Percentiles rank a stretch among this genome's conserved stretches.
Evolutionary conservation across 257 asterid species (phyloP).

Genomic region (Thymus mandschuricus): DNA sequence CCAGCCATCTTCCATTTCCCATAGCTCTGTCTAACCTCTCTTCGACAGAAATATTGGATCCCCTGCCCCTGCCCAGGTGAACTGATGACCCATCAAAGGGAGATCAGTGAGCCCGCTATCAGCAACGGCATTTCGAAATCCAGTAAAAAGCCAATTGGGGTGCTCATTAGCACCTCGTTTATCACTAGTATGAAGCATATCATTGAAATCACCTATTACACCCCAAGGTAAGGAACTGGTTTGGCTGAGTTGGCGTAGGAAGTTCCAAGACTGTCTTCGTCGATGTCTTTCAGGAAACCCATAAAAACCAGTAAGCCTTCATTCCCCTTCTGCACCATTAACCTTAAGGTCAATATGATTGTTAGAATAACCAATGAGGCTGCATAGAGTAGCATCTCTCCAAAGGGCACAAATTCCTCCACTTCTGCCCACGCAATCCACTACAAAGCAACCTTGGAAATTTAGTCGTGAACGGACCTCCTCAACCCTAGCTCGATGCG

Average conservation of each 20-base stretch:
- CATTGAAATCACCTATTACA: neutral
- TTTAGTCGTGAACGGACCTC: neutral
- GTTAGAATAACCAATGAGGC: neutral
- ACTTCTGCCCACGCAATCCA: neutral
- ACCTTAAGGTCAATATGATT: neutral
- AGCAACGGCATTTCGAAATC: neutral
- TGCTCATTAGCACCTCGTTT: neutral
- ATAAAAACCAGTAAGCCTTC: neutral
- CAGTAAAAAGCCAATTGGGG: neutral
- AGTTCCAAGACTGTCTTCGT: neutral
- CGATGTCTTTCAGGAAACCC: neutral
- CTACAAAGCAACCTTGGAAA: neutral
- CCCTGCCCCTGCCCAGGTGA: neutral
- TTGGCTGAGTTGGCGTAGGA: neutral
- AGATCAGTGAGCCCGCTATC: neutral
- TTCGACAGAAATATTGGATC: neutral
- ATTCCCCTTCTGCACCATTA: neutral
- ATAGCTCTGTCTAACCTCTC: neutral
- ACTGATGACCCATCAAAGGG: neutral
- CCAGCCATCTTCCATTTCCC: neutral
- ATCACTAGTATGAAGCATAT: neutral
- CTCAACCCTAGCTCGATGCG: neutral
- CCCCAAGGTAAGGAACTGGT: neutral
- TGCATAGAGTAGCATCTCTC: neutral
- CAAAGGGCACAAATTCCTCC: neutral